These are phyloP conservation scores for Hemisphaericaspora subhashii DNA, from an alignment of 1,139 yeast species.

Conservation along the genomic window DNA sequence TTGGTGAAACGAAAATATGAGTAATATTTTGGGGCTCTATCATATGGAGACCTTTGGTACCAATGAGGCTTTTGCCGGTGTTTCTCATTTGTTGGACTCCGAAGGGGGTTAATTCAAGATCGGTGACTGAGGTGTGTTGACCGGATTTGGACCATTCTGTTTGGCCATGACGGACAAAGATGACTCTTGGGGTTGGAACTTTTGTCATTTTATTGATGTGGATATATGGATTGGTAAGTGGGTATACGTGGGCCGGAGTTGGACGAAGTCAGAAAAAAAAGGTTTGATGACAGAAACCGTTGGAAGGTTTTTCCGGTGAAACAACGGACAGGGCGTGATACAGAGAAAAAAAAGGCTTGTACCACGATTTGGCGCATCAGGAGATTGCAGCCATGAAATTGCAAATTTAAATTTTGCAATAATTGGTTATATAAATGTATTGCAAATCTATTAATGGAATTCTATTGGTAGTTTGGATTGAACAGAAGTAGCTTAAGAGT, in stretches of 20 bases:
- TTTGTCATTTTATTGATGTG: slow-evolving; percentile 18
- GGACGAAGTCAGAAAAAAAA: too few species aligned
- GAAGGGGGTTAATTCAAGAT: slow-evolving; percentile 69
- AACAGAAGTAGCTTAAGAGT: too few species aligned
- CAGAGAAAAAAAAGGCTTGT: too few species aligned
- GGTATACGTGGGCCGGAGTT: neutral
- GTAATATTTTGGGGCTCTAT: slow-evolving; percentile 65
- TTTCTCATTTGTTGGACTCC: slow-evolving; percentile 76
- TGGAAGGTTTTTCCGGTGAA: slow-evolving; percentile 1
- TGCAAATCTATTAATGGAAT: too few species aligned
- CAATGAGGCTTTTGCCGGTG: slow-evolving; percentile 73
- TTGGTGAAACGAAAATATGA: slow-evolving; percentile 74
- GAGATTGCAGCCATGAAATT: too few species aligned
- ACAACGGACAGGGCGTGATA: too few species aligned
- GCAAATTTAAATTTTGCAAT: too few species aligned
- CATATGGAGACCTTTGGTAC: slow-evolving; percentile 51
- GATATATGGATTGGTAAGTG: neutral
- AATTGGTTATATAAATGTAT: too few species aligned
- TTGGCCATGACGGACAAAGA: slow-evolving; percentile 85
- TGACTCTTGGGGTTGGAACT: slow-evolving; percentile 65
- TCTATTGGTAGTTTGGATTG: too few species aligned
- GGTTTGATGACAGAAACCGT: neutral
- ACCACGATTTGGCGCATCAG: too few species aligned
- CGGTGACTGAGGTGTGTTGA: slow-evolving; percentile 86
- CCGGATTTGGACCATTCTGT: slow-evolving; percentile 96